These are phyloP conservation scores for Przewalskia tangutica DNA, from an alignment of 257 asterid genomes.

Conservation along the genomic window DNA sequence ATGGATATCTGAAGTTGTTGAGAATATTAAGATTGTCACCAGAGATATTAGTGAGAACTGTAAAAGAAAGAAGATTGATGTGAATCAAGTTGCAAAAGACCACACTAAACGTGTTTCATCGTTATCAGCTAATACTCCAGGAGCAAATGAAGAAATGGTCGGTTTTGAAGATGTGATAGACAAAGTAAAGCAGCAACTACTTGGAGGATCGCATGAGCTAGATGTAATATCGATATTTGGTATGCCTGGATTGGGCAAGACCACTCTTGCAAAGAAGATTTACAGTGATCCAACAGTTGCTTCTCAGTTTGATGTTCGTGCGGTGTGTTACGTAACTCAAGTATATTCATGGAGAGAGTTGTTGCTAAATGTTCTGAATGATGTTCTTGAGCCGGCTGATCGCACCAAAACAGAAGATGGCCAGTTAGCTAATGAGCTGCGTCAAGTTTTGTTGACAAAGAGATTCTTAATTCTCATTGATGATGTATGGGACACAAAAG, in stretches of 20 bases:
- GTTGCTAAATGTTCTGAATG: not conserved
- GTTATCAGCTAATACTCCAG: too few relatives aligned
- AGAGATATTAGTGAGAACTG: not conserved
- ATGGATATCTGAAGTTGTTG: not conserved
- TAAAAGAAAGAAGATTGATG: not conserved
- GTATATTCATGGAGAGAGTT: not conserved
- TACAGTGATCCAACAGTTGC: not conserved
- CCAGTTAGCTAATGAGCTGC: not conserved
- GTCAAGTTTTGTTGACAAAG: not conserved
- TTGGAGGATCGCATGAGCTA: not conserved
- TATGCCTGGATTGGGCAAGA: not conserved
- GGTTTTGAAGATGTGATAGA: not conserved
- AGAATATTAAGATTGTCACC: not conserved
- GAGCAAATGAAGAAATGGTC: not conserved
- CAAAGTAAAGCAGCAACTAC: not conserved
- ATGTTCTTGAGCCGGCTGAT: not conserved
- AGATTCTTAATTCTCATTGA: not conserved
- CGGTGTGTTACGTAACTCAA: not conserved
- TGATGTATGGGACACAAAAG: not conserved
- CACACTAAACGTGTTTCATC: not conserved
- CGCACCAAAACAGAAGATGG: not conserved
- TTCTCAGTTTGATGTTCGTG: not conserved
- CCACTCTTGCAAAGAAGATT: not conserved
- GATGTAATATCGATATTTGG: not conserved
- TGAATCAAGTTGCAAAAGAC: not conserved